phyloP scores from a whole-genome alignment of 2,329 filamentous ascomycete genomes.

The Colletotrichum endophyticum region DNA sequence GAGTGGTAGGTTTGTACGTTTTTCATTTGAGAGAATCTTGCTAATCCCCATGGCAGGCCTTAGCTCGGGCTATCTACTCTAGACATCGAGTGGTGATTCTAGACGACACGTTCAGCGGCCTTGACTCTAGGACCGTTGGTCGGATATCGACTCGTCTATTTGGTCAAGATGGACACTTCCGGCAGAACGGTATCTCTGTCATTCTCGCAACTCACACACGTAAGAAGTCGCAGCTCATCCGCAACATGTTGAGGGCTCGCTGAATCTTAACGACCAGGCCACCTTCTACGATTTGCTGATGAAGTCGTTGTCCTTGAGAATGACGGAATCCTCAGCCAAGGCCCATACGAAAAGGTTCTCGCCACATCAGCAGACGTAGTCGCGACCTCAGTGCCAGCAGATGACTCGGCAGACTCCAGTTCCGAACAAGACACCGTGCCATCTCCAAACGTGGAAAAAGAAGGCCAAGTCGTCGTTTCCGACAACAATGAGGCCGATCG shows the following conservation, averaged over 20 bases:
- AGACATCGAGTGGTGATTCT: background rate
- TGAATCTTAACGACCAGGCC: background rate
- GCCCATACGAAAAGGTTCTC: background rate
- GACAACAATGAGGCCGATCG: background rate
- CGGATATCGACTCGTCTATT: background rate
- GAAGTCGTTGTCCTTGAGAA: background rate
- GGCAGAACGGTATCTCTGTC: background rate
- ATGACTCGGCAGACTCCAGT: background rate
- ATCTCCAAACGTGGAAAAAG: background rate
- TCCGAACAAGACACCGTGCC: background rate
- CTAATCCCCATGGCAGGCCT: background rate
- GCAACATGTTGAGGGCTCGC: background rate
- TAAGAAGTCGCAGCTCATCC: background rate
- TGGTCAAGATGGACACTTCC: background rate
- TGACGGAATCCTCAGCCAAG: background rate
- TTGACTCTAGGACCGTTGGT: background rate
- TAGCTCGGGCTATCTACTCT: background rate
- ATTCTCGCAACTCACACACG: slow-evolving; percentile 1
- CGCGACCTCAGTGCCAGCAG: background rate
- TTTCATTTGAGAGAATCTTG: too few species aligned
- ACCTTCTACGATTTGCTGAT: background rate
- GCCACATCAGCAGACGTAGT: background rate
- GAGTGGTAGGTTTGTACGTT: background rate
- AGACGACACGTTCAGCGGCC: background rate
- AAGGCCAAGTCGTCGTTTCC: background rate